phyloP scores from a whole-genome alignment of 768 basidiomycete genomes.

The Rhizopogon vinicolor region DNA sequence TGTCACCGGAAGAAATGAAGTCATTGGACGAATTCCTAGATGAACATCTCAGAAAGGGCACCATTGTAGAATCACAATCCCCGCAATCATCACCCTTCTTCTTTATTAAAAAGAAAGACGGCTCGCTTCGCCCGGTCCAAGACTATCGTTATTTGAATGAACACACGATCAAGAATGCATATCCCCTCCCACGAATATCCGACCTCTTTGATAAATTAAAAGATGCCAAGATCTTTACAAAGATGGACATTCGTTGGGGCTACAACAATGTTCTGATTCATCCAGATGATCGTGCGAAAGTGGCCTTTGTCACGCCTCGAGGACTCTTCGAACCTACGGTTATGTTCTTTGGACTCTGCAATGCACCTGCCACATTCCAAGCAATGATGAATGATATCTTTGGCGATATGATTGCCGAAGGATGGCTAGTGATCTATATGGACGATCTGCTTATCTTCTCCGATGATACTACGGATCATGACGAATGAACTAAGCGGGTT shows the following conservation, averaged over 20 bases:
- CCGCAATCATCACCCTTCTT: constrained; percentile 5
- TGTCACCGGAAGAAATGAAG: constrained; percentile 1
- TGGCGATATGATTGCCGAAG: constrained; percentile 9
- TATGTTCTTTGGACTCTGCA: constrained; percentile 16
- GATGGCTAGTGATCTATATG: constrained; percentile 20
- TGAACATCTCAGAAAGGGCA: constrained; percentile 7
- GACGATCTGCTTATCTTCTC: constrained; percentile 19
- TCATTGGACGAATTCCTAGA: constrained; percentile 3
- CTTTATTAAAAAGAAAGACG: constrained; percentile 9
- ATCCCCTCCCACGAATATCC: constrained; percentile 10
- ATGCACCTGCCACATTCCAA: constrained; percentile 17
- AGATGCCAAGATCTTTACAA: constrained; percentile 15
- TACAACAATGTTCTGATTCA: constrained; percentile 21
- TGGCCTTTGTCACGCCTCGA: constrained; percentile 16
- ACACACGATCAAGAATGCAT: constrained; percentile 6
- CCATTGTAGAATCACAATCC: constrained; percentile 9
- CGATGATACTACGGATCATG: too few relatives aligned
- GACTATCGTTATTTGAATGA: constrained; percentile 19
- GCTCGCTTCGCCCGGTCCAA: constrained; percentile 4
- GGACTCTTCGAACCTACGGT: constrained; percentile 9
- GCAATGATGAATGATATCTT: constrained; percentile 8
- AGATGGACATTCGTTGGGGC: constrained; percentile 21
- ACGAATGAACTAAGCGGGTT: too few relatives aligned
- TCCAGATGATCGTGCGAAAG: constrained; percentile 15
- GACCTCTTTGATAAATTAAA: constrained; percentile 9